phyloP scores from a whole-genome alignment of 2,329 filamentous ascomycete species.

The Stagonosporopsis vannaccii region DNA sequence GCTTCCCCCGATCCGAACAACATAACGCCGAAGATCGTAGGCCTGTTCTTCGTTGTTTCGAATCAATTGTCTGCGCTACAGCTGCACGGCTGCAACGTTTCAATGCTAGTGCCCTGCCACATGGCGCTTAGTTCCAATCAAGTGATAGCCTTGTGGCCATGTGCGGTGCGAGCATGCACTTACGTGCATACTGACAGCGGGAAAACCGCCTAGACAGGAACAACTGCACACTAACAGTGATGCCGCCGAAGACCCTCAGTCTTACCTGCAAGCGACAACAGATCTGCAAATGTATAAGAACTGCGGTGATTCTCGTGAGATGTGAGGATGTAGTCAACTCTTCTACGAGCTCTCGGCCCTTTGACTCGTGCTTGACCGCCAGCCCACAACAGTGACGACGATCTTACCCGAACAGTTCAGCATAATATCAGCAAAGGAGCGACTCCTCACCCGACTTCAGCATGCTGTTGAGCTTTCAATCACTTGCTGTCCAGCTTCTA shows the following conservation, averaged over 20 bases:
- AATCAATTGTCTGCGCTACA: not conserved
- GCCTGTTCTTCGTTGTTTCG: not conserved
- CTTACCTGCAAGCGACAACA: not conserved
- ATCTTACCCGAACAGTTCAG: not conserved
- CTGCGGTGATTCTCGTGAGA: not conserved
- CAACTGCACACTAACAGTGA: not conserved
- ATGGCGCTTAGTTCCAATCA: conserved; percentile 1
- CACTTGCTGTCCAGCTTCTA: conserved; percentile 34
- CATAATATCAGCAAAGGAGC: not conserved
- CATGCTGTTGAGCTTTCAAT: conserved; percentile 35
- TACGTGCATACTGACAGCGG: conserved; percentile 12
- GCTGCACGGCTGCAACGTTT: not conserved
- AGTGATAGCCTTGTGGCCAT: not conserved
- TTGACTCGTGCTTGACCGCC: not conserved
- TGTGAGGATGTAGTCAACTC: not conserved
- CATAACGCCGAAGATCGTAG: not conserved
- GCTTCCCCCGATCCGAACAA: conserved; percentile 1
- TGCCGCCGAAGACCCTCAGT: not conserved
- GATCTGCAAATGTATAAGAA: conserved; percentile 4
- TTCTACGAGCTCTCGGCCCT: not conserved
- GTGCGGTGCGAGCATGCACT: conserved; percentile 2
- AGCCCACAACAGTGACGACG: conserved; percentile 1
- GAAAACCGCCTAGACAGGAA: conserved; percentile 3
- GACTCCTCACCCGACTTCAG: conserved; percentile 1
- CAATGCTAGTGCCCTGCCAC: not conserved